Evolutionary conservation across 257 asterid genomes (phyloP).

Genomic region (Osmanthus fragrans): DNA sequence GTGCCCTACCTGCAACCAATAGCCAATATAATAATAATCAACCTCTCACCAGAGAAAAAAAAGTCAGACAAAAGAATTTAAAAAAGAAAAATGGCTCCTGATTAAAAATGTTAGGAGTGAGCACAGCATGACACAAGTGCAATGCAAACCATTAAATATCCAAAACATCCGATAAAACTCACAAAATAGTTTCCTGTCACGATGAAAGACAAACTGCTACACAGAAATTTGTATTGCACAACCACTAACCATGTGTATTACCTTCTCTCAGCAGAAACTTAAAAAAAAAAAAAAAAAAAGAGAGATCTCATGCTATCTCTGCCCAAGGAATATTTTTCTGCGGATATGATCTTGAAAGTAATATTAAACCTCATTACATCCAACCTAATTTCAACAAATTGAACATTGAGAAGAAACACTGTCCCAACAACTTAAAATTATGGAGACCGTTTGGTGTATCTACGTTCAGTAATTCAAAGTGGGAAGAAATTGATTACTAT

Average conservation of each 20-base stretch:
- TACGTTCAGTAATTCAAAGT: background rate
- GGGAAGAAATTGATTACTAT: background rate
- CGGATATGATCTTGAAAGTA: background rate
- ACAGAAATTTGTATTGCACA: background rate
- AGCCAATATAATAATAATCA: conserved; percentile 12
- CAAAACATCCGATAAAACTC: background rate
- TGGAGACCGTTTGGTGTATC: background rate
- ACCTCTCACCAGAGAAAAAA: background rate
- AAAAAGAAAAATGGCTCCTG: background rate
- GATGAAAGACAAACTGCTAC: background rate
- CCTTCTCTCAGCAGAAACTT: background rate
- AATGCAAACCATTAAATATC: background rate
- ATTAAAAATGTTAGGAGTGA: background rate
- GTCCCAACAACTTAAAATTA: background rate
- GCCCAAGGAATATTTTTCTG: background rate
- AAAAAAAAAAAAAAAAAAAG: background rate
- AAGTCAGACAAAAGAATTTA: background rate
- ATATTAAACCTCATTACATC: background rate
- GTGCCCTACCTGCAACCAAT: conserved; percentile 69
- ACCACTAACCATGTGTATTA: background rate
- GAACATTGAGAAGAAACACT: background rate
- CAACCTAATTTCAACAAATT: background rate
- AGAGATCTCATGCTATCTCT: background rate
- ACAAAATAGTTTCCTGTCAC: background rate
- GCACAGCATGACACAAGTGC: background rate